phyloP scores from a whole-genome alignment of 2,329 filamentous ascomycete species.

The Aureobasidium melanogenum region DNA sequence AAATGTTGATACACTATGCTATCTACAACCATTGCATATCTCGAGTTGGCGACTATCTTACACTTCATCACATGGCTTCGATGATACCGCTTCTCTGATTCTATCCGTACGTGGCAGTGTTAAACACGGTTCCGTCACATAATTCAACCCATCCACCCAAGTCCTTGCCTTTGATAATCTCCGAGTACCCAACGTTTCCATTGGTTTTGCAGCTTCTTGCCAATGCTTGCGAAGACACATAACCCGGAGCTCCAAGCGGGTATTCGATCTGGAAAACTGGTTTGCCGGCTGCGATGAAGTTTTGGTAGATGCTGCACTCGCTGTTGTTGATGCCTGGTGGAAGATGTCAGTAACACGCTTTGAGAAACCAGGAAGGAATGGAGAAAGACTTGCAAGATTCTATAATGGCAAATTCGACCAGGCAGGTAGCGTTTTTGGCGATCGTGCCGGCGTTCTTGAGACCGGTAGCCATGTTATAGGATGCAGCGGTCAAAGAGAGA shows the following conservation, averaged over 20 bases:
- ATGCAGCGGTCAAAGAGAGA: constrained; percentile 46
- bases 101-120: neutral
- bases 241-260: constrained; percentile 39
- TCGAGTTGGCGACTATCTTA: neutral
- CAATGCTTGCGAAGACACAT: constrained; percentile 23
- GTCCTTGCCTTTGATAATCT: constrained; percentile 54
- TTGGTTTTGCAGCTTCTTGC: constrained; percentile 35
- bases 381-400: constrained; percentile 47
- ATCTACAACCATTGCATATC: neutral
- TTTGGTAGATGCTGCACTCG: constrained; percentile 50
- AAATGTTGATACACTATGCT: neutral
- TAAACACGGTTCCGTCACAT: constrained; percentile 8
- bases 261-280: constrained; percentile 70
- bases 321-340: constrained; percentile 36
- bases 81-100: neutral
- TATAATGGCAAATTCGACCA: constrained; percentile 59
- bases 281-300: constrained; percentile 53
- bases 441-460: constrained; percentile 61
- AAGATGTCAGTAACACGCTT: neutral
- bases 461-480: constrained; percentile 51
- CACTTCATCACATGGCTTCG: neutral
- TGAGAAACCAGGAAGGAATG: too few relatives aligned
- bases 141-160: constrained; percentile 50
- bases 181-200: constrained; percentile 30
- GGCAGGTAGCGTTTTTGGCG: constrained; percentile 40